Conservation (phyloP, 2,329 filamentous ascomycete species). For the Aspergillus cejpii region DNA sequence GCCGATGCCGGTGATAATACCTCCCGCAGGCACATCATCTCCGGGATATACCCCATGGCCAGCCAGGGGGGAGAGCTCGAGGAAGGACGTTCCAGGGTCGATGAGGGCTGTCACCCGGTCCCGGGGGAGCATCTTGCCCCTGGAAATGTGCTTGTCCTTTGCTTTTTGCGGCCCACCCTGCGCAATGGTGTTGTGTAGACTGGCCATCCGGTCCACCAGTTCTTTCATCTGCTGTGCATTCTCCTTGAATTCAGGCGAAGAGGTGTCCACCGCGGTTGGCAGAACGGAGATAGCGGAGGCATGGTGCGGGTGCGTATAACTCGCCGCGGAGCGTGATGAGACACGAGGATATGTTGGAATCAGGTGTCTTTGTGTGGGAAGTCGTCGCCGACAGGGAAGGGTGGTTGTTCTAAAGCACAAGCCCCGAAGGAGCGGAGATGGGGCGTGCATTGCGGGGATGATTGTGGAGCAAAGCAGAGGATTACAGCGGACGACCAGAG, state of each 20-base stretch:
- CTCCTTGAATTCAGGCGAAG: conserved; percentile 70
- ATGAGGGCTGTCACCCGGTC: conserved; percentile 82
- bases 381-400: conserved; percentile 19
- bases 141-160: conserved; percentile 73
- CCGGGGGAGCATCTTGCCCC: conserved; percentile 90
- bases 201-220: conserved; percentile 61
- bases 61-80: conserved; percentile 90
- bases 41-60: conserved; percentile 79
- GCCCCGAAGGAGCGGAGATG: conserved; percentile 37
- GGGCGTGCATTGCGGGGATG: conserved; percentile 34
- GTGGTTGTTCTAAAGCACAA: conserved; percentile 25
- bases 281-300: conserved; percentile 76
- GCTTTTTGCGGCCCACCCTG: conserved; percentile 75
- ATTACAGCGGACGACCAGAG: not conserved
- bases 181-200: conserved; percentile 64
- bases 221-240: conserved; percentile 73
- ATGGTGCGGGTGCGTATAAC: conserved; percentile 73
- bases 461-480: conserved; percentile 7
- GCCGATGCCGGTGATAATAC: conserved; percentile 88
- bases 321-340: conserved; percentile 52
- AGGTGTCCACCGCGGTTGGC: conserved; percentile 66
- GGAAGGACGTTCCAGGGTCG: conserved; percentile 80
- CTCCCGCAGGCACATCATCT: conserved; percentile 80
- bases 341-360: conserved; percentile 3
- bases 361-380: conserved; percentile 12